A percentile compares a stretch with the other conserved stretches of the same genome.
Evolutionary conservation across 257 asterid species (phyloP).

Genomic region (Ocimum tenuiflorum): DNA sequence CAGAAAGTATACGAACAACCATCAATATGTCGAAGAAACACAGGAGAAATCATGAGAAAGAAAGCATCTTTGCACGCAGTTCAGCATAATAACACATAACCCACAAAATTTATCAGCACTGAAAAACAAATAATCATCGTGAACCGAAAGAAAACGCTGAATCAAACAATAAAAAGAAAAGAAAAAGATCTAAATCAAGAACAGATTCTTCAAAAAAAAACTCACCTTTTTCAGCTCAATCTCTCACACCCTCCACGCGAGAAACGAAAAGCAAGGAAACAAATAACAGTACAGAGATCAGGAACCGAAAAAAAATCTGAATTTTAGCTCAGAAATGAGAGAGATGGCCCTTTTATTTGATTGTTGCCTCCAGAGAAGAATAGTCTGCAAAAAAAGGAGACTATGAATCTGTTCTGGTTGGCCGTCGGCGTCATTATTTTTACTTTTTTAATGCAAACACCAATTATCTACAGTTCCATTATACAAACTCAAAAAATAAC

Average conservation of each 20-base stretch:
- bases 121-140: conserved; percentile 6
- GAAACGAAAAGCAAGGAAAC: not conserved
- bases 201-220: conserved; percentile 2
- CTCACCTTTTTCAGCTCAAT: conserved; percentile 33
- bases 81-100: conserved; percentile 13
- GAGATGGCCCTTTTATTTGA: conserved; percentile 26
- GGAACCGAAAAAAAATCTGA: not conserved
- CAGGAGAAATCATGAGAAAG: conserved; percentile 7
- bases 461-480: conserved; percentile 12
- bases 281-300: not conserved
- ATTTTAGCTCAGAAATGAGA: conserved; percentile 21
- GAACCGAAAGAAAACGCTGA: not conserved
- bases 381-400: conserved; percentile 42
- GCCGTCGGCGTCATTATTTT: conserved; percentile 70
- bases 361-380: conserved; percentile 38
- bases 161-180: conserved; percentile 2
- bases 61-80: not conserved
- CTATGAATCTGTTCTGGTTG: conserved; percentile 52
- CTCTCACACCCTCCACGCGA: conserved; percentile 3
- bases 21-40: not conserved
- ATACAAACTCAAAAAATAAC: not conserved
- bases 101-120: conserved; percentile 11
- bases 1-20: not conserved
- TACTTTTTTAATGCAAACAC: not conserved
- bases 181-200: conserved; percentile 20